Evolutionary conservation across 1,139 yeast genomes (phyloP).

Genomic region (Protomyces inundatus): DNA sequence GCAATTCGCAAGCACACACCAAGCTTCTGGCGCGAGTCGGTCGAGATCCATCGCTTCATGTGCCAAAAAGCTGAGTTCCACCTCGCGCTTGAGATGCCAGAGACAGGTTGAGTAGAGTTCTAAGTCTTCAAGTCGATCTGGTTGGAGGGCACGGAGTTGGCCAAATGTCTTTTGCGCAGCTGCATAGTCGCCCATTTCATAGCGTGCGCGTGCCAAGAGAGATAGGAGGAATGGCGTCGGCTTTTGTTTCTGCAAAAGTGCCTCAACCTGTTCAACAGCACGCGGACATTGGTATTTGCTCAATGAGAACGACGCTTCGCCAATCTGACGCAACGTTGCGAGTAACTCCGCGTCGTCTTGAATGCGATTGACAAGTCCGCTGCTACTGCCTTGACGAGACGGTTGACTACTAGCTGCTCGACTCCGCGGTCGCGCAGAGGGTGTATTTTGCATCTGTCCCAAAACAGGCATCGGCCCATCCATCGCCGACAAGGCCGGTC

Average conservation of each 20-base stretch:
- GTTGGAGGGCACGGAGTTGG: slow-evolving; percentile 60
- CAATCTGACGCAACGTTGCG: slow-evolving; percentile 55
- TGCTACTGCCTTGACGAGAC: neutral
- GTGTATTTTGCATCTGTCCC: neutral
- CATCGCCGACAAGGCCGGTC: neutral
- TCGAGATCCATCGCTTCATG: slow-evolving; percentile 71
- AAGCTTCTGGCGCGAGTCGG: slow-evolving; percentile 67
- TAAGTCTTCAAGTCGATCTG: slow-evolving; percentile 84
- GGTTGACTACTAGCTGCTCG: neutral
- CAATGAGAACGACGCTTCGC: slow-evolving; percentile 61
- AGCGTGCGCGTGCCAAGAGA: slow-evolving; percentile 72
- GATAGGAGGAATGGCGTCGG: slow-evolving; percentile 84
- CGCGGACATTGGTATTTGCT: slow-evolving; percentile 70
- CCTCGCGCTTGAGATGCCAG: slow-evolving; percentile 87
- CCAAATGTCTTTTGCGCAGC: slow-evolving; percentile 64
- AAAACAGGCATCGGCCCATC: neutral
- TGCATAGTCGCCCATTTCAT: slow-evolving; percentile 80
- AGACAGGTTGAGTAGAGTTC: slow-evolving; percentile 82
- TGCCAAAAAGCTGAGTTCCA: slow-evolving; percentile 73
- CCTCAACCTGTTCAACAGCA: slow-evolving; percentile 64
- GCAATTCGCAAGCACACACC: slow-evolving; percentile 90
- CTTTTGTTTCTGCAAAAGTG: slow-evolving; percentile 58
- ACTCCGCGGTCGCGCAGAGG: neutral
- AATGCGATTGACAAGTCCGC: slow-evolving; percentile 32
- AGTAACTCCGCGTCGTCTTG: slow-evolving; percentile 48